These are phyloP conservation scores for Proliferodiscus dingleyae DNA, from an alignment of 2,329 filamentous ascomycete genomes.

Conservation along the genomic window DNA sequence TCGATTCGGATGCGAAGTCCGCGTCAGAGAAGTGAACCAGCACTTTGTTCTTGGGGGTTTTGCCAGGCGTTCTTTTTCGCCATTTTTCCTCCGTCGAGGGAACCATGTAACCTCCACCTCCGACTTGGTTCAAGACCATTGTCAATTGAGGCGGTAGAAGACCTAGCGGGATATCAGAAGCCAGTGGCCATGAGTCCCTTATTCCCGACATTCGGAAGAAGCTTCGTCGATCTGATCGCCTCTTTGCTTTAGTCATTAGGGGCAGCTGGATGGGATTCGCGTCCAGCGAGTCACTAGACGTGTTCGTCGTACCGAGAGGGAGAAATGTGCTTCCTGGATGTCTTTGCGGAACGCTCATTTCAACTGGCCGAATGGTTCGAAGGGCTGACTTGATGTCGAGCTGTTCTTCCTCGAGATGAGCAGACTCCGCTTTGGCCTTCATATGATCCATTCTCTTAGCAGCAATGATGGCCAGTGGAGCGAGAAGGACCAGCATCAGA, in stretches of 20 bases:
- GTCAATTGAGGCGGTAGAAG: slow-evolving; percentile 16
- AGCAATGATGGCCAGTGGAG: slow-evolving; percentile 3
- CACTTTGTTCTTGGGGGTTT: slow-evolving; percentile 1
- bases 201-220: slow-evolving; percentile 18
- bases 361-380: slow-evolving; percentile 10
- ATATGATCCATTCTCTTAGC: slow-evolving; percentile 15
- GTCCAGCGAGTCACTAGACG: slow-evolving; percentile 4
- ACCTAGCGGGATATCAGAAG: slow-evolving; percentile 12
- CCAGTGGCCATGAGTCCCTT: slow-evolving; percentile 29
- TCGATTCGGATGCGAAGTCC: background rate
- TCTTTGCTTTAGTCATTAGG: slow-evolving; percentile 13
- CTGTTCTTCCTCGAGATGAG: slow-evolving; percentile 5
- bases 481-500: slow-evolving; percentile 8
- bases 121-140: slow-evolving; percentile 20
- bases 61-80: slow-evolving; percentile 11
- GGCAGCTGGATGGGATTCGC: slow-evolving; percentile 7
- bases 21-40: slow-evolving; percentile 1
- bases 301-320: slow-evolving; percentile 3
- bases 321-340: slow-evolving; percentile 10
- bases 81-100: slow-evolving; percentile 15
- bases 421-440: slow-evolving; percentile 1
- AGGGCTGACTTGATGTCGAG: slow-evolving; percentile 25
- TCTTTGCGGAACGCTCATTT: slow-evolving; percentile 4
- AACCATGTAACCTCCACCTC: slow-evolving; percentile 25
- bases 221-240: slow-evolving; percentile 7